Conservation (phyloP, 148 eudicot species). For the Diospyros lotus region DNA sequence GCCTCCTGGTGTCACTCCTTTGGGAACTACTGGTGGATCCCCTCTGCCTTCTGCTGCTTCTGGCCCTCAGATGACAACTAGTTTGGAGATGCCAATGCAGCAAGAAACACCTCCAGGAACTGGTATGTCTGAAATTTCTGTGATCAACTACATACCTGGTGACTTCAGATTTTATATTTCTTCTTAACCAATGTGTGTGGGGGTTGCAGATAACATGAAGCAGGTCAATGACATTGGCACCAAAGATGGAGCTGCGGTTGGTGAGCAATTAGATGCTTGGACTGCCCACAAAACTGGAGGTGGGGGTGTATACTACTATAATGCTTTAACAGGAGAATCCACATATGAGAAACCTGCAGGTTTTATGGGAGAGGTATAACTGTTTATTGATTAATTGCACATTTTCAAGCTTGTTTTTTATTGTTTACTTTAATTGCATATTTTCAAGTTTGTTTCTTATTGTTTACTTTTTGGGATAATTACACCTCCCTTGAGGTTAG, state of each 20-base stretch:
- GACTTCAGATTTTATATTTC: not conserved
- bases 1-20: slow-evolving; percentile 76
- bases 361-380: slow-evolving; percentile 79
- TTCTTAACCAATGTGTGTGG: not conserved
- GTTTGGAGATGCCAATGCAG: slow-evolving; percentile 28
- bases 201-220: slow-evolving; percentile 44
- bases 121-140: slow-evolving; percentile 37
- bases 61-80: slow-evolving; percentile 25
- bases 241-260: slow-evolving; percentile 25
- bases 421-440: not conserved
- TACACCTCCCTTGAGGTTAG: no score
- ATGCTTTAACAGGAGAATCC: slow-evolving; percentile 78
- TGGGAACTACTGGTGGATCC: slow-evolving; percentile 36
- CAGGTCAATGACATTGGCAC: slow-evolving; percentile 30
- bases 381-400: not conserved
- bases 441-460: no score
- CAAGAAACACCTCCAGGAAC: slow-evolving; percentile 75
- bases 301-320: slow-evolving; percentile 87
- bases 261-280: slow-evolving; percentile 68
- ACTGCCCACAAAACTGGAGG: slow-evolving; percentile 87
- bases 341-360: slow-evolving; percentile 83
- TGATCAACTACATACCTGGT: not conserved
- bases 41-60: slow-evolving; percentile 25
- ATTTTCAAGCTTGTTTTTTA: not conserved
- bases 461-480: not conserved